Conservation (phyloP, 208 protist species). For the Vickermania ingenoplastis region DNA sequence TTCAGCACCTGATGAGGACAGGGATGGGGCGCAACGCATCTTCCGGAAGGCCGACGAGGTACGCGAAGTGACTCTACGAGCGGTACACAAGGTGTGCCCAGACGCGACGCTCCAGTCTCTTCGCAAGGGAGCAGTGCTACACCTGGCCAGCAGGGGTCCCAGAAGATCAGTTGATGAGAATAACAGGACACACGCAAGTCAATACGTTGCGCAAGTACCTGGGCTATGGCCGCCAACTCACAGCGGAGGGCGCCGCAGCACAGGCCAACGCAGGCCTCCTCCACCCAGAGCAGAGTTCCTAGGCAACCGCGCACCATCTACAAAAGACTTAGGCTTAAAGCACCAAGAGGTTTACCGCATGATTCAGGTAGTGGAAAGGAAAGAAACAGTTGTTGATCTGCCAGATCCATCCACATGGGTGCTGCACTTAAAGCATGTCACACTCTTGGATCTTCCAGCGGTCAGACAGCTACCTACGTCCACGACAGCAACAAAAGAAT, state of each 20-base stretch:
- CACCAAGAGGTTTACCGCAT: not conserved
- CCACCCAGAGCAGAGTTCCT: not conserved
- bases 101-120: too few relatives aligned
- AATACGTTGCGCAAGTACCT: not conserved
- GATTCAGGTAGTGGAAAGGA: not conserved
- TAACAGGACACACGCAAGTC: conserved; percentile 5
- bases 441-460: not conserved
- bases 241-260: too few relatives aligned
- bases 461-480: not conserved
- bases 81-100: too few relatives aligned
- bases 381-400: not conserved
- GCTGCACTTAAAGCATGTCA: conserved; percentile 1
- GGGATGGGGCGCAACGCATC: too few relatives aligned
- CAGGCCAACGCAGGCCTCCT: conserved; percentile 1
- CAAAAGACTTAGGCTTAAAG: not conserved
- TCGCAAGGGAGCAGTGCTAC: too few relatives aligned
- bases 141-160: too few relatives aligned
- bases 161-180: too few relatives aligned
- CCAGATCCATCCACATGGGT: not conserved
- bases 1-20: too few relatives aligned
- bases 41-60: too few relatives aligned
- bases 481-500: not conserved
- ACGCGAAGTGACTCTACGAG: too few relatives aligned
- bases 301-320: not conserved
- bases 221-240: too few relatives aligned